Evolutionary conservation across 176 grass and related monocot genomes (phyloP).

Genomic region (Zizania latifolia): DNA sequence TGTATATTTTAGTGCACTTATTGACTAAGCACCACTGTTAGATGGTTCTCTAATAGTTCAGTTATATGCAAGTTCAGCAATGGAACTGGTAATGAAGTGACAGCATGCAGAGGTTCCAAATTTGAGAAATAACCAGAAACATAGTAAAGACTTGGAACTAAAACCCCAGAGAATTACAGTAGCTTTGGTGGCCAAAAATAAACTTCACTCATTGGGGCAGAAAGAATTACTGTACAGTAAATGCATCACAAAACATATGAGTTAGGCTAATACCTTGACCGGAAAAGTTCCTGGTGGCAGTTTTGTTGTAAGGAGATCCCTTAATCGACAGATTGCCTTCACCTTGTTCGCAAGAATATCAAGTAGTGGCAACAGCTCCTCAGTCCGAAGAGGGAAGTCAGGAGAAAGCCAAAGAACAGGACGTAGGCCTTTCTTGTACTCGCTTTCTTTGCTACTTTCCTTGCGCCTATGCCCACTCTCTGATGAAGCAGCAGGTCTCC

Average conservation of each 20-base stretch:
- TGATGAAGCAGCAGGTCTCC: slow-evolving; percentile 35
- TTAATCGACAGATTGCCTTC: slow-evolving; percentile 88
- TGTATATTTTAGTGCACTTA: background rate
- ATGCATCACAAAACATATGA: slow-evolving; percentile 12
- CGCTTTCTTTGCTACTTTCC: slow-evolving; percentile 78
- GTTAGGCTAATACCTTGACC: slow-evolving; percentile 64
- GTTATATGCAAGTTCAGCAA: background rate
- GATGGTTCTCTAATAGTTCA: background rate
- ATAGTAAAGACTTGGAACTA: background rate
- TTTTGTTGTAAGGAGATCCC: slow-evolving; percentile 91
- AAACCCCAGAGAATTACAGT: background rate
- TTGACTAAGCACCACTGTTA: background rate
- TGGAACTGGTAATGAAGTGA: background rate
- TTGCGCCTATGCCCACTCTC: slow-evolving; percentile 54
- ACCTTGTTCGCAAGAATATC: slow-evolving; percentile 99
- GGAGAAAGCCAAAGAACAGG: slow-evolving; percentile 90
- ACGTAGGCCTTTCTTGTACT: slow-evolving; percentile 89
- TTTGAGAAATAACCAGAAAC: background rate
- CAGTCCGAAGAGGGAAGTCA: slow-evolving; percentile 79
- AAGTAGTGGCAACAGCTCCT: slow-evolving; percentile 87
- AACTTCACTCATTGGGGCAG: background rate
- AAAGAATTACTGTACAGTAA: background rate
- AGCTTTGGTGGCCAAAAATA: slow-evolving; percentile 1
- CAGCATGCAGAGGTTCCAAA: background rate
- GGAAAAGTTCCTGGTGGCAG: slow-evolving; percentile 88